Conservation (phyloP, 2,329 filamentous ascomycete genomes). For the Hypoxylon sp. region DNA sequence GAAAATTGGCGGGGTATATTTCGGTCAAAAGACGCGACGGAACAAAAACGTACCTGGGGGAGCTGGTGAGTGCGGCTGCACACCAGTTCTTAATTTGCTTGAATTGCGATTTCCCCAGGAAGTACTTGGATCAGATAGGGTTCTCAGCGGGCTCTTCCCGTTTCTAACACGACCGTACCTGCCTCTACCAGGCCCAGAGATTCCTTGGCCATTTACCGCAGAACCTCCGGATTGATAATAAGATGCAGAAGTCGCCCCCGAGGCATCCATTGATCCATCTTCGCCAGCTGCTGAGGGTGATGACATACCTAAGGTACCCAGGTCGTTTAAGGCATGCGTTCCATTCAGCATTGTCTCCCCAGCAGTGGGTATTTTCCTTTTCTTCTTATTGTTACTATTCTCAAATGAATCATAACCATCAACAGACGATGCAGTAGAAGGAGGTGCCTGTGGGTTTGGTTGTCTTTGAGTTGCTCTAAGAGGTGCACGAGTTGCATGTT, state of each 20-base stretch:
- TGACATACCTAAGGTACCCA: slow-evolving; percentile 45
- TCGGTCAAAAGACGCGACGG: too few relatives aligned
- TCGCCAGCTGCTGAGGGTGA: slow-evolving; percentile 48
- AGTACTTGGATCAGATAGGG: slow-evolving; percentile 66
- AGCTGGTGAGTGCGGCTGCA: slow-evolving; percentile 48
- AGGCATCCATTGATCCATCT: slow-evolving; percentile 47
- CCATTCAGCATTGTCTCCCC: slow-evolving; percentile 68
- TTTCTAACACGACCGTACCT: slow-evolving; percentile 76
- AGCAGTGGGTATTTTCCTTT: slow-evolving; percentile 94
- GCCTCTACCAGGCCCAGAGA: slow-evolving; percentile 86
- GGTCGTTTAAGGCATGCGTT: slow-evolving; percentile 51
- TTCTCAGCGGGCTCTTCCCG: slow-evolving; percentile 68
- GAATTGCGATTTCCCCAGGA: slow-evolving; percentile 61
- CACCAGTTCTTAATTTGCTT: slow-evolving; percentile 58
- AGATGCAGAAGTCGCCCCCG: slow-evolving; percentile 44
- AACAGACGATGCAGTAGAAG: slow-evolving; percentile 73
- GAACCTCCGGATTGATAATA: slow-evolving; percentile 60
- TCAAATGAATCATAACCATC: slow-evolving; percentile 98
- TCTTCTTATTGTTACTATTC: slow-evolving; percentile 99
- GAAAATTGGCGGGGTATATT: too few relatives aligned
- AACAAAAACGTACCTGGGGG: slow-evolving; percentile 61
- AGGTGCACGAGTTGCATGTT: slow-evolving; percentile 53
- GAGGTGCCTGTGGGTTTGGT: slow-evolving; percentile 63
- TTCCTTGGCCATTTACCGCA: slow-evolving; percentile 69
- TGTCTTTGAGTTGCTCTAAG: slow-evolving; percentile 58